Base-by-base conservation (phyloP, 31 red algal species). In the Porphyra umbilicalis region DNA sequence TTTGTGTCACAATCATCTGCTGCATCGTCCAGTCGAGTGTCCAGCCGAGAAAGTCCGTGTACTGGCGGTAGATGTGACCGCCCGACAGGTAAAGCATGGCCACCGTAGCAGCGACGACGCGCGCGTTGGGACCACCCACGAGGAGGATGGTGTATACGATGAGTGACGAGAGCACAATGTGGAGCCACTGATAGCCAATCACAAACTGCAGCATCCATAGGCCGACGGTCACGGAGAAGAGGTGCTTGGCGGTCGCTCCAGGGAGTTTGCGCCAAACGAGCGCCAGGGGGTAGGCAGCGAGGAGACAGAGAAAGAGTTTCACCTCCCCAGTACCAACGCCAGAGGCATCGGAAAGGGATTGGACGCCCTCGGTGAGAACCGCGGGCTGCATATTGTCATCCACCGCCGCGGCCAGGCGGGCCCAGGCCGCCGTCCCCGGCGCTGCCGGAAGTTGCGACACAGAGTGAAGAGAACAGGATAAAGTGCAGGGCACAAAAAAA, bases 1-100 rank as follows among this genome's bases (percentile, higher is more conserved):
- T 99, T 81, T 99, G 97, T 0, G 97, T 99, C 10, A 92, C 92
- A 75, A 99, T 93, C 97, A 99, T 99, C 36, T 87, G 87, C 39
- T 90, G 83, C 6, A 99, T 83, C 8, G 97, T 99, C 86, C 88
- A 93, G 85, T 99, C 97, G 4, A 99, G 78, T 18, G 94, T 93
- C 97, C 97, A 99, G 29, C 93, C 97, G 5, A 96, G 76, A 83
- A 92, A 95, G 74, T 96, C 97, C 0, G 92, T 99, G 71, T 89
- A 81, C 86, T 96, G 93, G 36, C 97, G 88, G 38, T 99, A 95
- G 36, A 96, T 35, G 83, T 99, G 97, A n/a, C 91, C 88, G 33
- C 68, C 76, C 0, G 88, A 88, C 38, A 99, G 85, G 75, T 93
- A 96, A 0, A 76, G 34, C 83, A 94, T 89, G 35, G 88, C 90